phyloP scores from a whole-genome alignment of 441 rosid genomes.

The Eutrema salsugineum region DNA sequence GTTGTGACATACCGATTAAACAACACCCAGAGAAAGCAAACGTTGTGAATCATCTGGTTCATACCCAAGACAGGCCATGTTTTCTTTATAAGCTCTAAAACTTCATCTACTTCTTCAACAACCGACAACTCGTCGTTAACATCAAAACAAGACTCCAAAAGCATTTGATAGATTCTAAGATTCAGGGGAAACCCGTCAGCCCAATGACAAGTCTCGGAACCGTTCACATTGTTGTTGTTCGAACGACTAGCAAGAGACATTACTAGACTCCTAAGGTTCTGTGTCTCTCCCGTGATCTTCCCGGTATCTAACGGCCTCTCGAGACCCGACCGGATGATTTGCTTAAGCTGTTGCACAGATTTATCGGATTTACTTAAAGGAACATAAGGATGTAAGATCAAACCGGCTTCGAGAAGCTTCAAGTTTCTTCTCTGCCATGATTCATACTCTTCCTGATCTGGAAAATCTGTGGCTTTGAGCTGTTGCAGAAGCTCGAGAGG shows the following conservation, averaged over 20 bases:
- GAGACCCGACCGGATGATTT: slow-evolving; percentile 40
- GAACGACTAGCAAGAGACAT: slow-evolving; percentile 55
- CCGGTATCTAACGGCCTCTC: slow-evolving; percentile 50
- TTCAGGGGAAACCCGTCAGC: slow-evolving; percentile 68
- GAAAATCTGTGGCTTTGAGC: slow-evolving; percentile 56
- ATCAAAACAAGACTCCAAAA: slow-evolving; percentile 67
- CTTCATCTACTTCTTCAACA: slow-evolving; percentile 70
- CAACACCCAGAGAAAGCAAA: slow-evolving; percentile 65
- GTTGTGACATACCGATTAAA: slow-evolving; percentile 55
- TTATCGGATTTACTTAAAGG: slow-evolving; percentile 39
- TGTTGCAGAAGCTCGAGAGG: slow-evolving; percentile 72
- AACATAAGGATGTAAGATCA: slow-evolving; percentile 51
- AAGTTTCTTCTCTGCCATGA: slow-evolving; percentile 62
- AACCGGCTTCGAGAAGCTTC: slow-evolving; percentile 72
- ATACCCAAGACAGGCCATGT: slow-evolving; percentile 68
- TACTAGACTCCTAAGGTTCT: slow-evolving; percentile 46
- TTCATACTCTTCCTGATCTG: slow-evolving; percentile 48
- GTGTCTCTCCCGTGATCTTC: slow-evolving; percentile 47
- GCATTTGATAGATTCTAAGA: slow-evolving; percentile 51
- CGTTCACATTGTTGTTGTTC: slow-evolving; percentile 28
- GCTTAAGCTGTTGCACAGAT: slow-evolving; percentile 45
- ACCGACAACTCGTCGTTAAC: slow-evolving; percentile 50
- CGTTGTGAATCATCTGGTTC: slow-evolving; percentile 55
- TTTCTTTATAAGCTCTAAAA: slow-evolving; percentile 63
- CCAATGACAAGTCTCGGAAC: slow-evolving; percentile 61